A percentile compares a stretch with the other conserved stretches of the same genome.
phyloP scores from a whole-genome alignment of 441 rosid species.

The Biscutella auriculata region DNA sequence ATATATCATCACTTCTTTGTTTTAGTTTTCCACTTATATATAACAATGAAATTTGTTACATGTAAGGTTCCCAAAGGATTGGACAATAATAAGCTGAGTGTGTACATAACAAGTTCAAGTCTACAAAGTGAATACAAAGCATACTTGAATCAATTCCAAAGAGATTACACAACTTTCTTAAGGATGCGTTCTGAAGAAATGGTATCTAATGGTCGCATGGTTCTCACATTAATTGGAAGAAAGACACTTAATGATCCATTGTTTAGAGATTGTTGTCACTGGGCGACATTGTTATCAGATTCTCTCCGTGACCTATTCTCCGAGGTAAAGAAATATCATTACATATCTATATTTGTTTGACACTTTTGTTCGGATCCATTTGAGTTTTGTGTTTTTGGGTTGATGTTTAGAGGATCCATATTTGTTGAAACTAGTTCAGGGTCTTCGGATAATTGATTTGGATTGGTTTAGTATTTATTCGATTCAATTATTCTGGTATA shows the following conservation, averaged over 20 bases:
- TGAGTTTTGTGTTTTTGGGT: no score
- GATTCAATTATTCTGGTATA: no score
- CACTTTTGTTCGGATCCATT: no score
- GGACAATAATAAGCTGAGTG: slow-evolving; percentile 3
- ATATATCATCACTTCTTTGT: no score
- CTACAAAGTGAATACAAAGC: slow-evolving; percentile 6
- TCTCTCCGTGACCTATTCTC: slow-evolving; percentile 22
- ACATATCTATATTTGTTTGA: no score
- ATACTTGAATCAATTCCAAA: slow-evolving; percentile 22
- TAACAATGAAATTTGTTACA: neutral
- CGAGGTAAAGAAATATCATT: slow-evolving; percentile 16
- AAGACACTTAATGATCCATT: slow-evolving; percentile 14
- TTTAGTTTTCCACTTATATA: no score
- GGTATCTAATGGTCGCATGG: slow-evolving; percentile 22
- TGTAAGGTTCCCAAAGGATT: slow-evolving; percentile 11
- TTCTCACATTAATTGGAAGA: slow-evolving; percentile 19
- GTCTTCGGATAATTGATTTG: neutral
- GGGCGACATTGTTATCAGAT: slow-evolving; percentile 11
- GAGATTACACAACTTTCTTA: slow-evolving; percentile 19
- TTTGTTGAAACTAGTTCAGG: no score
- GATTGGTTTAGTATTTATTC: neutral
- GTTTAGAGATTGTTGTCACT: slow-evolving; percentile 9
- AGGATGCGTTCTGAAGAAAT: slow-evolving; percentile 22
- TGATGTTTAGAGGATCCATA: no score
- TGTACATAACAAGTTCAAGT: slow-evolving; percentile 21